Evolutionary conservation across 306 rosid genomes (phyloP), one percentile per base, ranked within the genome.

Genomic region (Argentina anserina): DNA sequence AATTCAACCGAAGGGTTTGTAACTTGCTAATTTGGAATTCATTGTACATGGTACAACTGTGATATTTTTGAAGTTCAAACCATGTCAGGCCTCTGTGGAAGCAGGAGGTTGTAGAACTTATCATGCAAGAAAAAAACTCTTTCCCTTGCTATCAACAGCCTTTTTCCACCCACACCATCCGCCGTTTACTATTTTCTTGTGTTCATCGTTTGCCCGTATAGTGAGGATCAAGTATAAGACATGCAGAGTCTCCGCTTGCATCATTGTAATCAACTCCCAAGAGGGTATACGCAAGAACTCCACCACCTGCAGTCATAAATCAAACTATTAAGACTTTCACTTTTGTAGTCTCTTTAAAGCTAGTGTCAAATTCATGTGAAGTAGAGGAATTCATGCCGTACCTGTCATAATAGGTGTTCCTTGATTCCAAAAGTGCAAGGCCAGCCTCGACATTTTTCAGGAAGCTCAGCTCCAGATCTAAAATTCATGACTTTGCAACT

Each of bases 111-210:
- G 72, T 94, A 94, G 55, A 89, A 94, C 92, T 91, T 94, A 76
- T 94, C 95, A 65, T 86, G 92, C 79, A 94, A 77, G 84, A 94
- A 94, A 86, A n/a, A 94, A 94, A 65, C 81, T 82, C 64, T 73
- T 88, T 68, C 98, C 97, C 80, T 86, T 94, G 90, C 75, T 89
- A 80, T 94, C 97, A 13, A 94, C 96, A 25, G 98, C 86, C 75
- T 91, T 91, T 81, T 94, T 94, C 98, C 98, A 94, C 25, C 92
- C 97, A 83, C 96, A 89, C 98, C 98, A 94, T 36, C 98, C 97
- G 5, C 95, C 96, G 18, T 76, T 87, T 33, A 82, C 78, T 67
- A 94, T 88, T 73, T 94, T 94, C 86, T 89, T 94, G 80, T 73
- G 70, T 39, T 94, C 97, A 39, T 94, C 98, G 5, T 71, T n/a